These are phyloP conservation scores for Wickerhamomyces bisporus DNA, from an alignment of 805 yeast species.

Conservation along the genomic window DNA sequence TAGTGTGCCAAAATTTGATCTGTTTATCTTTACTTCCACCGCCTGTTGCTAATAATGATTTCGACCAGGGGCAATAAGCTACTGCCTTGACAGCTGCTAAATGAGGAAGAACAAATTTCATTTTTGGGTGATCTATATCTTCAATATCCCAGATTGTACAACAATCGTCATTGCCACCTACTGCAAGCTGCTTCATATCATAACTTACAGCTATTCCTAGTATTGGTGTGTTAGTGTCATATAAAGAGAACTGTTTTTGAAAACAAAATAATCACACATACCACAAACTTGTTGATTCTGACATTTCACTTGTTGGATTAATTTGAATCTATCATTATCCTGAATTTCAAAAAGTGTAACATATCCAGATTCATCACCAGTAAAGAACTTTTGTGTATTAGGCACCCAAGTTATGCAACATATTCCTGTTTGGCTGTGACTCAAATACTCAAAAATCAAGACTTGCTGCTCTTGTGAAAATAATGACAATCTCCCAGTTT, in stretches of 20 bases:
- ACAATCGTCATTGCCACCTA: slow-evolving; percentile 81
- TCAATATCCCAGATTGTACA: slow-evolving; percentile 73
- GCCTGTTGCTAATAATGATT: slow-evolving; percentile 77
- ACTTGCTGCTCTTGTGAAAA: slow-evolving; percentile 31
- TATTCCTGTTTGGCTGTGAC: slow-evolving; percentile 35
- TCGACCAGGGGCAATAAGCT: slow-evolving; percentile 89
- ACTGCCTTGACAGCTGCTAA: slow-evolving; percentile 87
- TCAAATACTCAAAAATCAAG: slow-evolving; percentile 17
- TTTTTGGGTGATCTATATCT: slow-evolving; percentile 33
- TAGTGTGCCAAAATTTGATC: slow-evolving; percentile 85
- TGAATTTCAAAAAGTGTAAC: slow-evolving; percentile 36
- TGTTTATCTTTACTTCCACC: slow-evolving; percentile 81
- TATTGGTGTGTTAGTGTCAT: not conserved
- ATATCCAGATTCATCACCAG: slow-evolving; percentile 65
- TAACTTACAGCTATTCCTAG: slow-evolving; percentile 55
- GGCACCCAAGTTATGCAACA: slow-evolving; percentile 61
- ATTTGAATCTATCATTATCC: slow-evolving; percentile 15
- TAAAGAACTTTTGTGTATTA: slow-evolving; percentile 35
- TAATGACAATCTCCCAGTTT: slow-evolving; percentile 46
- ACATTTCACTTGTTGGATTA: slow-evolving; percentile 33
- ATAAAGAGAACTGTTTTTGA: not conserved
- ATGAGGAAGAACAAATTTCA: slow-evolving; percentile 53
- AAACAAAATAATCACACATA: slow-evolving; percentile 19
- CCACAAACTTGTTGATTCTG: slow-evolving; percentile 63
- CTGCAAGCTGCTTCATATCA: slow-evolving; percentile 53